A percentile compares a stretch with the other conserved stretches of the same genome.
These are phyloP conservation scores for Mycena capillaripes DNA, from an alignment of 768 basidiomycete species.

Conservation along the genomic window DNA sequence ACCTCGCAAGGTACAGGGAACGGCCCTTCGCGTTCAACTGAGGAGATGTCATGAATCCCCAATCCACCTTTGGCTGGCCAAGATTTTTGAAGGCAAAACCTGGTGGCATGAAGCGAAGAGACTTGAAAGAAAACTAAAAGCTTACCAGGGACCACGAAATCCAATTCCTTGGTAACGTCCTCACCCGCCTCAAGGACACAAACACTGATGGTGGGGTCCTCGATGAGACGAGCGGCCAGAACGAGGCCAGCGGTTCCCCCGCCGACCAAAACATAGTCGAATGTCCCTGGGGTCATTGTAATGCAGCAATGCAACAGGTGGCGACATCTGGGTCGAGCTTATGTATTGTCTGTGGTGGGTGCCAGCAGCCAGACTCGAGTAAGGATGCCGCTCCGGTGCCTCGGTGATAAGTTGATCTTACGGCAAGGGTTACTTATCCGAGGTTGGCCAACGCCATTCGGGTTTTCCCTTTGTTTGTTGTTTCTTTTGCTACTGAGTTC, in stretches of 20 bases:
- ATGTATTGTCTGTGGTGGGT: too few species aligned
- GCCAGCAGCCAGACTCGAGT: too few species aligned
- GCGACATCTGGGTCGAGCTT: too few species aligned
- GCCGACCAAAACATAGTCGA: constrained; percentile 5
- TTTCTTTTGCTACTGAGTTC: too few species aligned
- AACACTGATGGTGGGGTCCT: not conserved
- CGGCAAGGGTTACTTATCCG: too few species aligned
- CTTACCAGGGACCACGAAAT: constrained; percentile 3
- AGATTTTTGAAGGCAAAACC: constrained; percentile 16
- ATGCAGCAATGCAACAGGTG: too few species aligned
- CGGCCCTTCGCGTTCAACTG: constrained; percentile 20
- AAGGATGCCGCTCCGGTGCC: too few species aligned
- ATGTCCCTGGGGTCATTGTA: not conserved
- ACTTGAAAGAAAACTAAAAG: not conserved
- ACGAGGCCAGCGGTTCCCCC: constrained; percentile 5
- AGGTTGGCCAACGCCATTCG: too few species aligned
- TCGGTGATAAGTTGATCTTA: too few species aligned
- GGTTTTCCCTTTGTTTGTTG: too few species aligned
- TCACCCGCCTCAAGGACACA: constrained; percentile 20
- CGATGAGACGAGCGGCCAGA: not conserved
- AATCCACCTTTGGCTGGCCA: constrained; percentile 6
- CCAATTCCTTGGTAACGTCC: constrained; percentile 1
- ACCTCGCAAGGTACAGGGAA: constrained; percentile 23
- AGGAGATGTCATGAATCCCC: constrained; percentile 4
- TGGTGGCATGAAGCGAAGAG: not conserved